Base-by-base conservation (phyloP, 768 basidiomycete species). In the Pulveroboletus frians region DNA sequence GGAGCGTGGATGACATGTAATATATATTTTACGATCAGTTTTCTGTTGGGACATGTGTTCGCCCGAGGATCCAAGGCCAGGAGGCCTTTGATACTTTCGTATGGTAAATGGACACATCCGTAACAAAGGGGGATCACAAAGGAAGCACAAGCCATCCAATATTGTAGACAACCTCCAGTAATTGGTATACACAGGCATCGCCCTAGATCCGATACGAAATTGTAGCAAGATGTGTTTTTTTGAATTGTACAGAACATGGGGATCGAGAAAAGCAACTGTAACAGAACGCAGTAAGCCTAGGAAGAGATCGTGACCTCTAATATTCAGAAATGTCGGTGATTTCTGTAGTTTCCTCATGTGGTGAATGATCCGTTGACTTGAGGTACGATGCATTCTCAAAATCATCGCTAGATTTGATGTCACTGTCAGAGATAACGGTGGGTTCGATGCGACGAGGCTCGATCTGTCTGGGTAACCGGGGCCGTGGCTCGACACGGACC, bases 1-100 rank as follows among this genome's bases (percentile, higher is more conserved):
- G 88, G 88, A 84, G 91, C 53, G 84, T 87, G 47, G 93, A 96
- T 55, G 93, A 95, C 63, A 96, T 96, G 93, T 95, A 80, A 59
- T 27, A 14, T 50, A 38, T 46, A 29, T 52, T 30, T 32, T 49
- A 43, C 31, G 17, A 20, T 38, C 39, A n/a, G 46, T 26, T 26
- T 26, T 26, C 23, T 26, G 23, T 26, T 6, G 23, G 23, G 23
- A 26, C 23, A 6, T 10, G n/a, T 26, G 11, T 30, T n/a, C 32
- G 15, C 31, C 17, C 10, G 35, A 9, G 32, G 27, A 30, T 42
- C 26, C 17, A 7, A 13, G 26, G 17, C 20, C 11, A 7, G 8
- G 18, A n/a, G 21, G 20, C 30, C 5, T 18, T 29, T 8, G 11
- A 38, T 35, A 52, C 29, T 35, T 32, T 20, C 15, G 34, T 43